Base-by-base conservation (phyloP, 441 rosid species). In the Erodium moschatum region DNA sequence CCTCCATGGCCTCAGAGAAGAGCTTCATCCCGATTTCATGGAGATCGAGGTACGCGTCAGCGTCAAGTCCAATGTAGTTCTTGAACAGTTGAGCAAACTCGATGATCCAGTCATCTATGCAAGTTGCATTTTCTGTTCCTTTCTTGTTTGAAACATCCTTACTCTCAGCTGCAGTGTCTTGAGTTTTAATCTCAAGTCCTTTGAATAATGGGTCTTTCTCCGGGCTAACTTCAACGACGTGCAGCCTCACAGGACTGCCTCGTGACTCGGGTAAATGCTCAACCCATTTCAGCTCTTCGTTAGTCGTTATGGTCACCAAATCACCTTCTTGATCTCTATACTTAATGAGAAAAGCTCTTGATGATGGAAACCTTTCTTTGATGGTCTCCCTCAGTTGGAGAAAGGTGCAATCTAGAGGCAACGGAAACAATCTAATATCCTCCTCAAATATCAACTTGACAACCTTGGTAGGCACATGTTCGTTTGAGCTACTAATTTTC, bases 11-110 rank as follows among this genome's bases (percentile, higher is more conserved):
- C 75, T 90, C 97, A 0, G 97, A 85, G 75, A 91, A 87, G 71
- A 91, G 69, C 82, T 86, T 91, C 97, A 94, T 88, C 33, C 97
- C 99, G 56, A 89, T 84, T 71, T 88, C 94, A 75, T 91, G 99
- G 78, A 94, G 96, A 83, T 88, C 86, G 84, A 94, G 77, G 76
- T 81, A 91, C 2, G 95, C 79, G 83, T 94, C 99, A 48, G 97
- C 90, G 82, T 90, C 97, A 70, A 91, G 85, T 46, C 99, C 99
- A 15, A 88, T 96, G 74, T 91, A 89, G 64, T 89, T 94, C 82
- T 88, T 91, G 77, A 94, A 94, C 73, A 94, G 74, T 33, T 85
- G 82, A 1, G 97, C 97, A 82, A 91, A 94, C 84, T 86, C 89
- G 44, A 84, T 77, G 74, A 94, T 83, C 99, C 99, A 94, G 73